Evolutionary conservation across 768 basidiomycete genomes (phyloP), one percentile per base, ranked within the genome.

Genomic region (Lenzites betulinus): DNA sequence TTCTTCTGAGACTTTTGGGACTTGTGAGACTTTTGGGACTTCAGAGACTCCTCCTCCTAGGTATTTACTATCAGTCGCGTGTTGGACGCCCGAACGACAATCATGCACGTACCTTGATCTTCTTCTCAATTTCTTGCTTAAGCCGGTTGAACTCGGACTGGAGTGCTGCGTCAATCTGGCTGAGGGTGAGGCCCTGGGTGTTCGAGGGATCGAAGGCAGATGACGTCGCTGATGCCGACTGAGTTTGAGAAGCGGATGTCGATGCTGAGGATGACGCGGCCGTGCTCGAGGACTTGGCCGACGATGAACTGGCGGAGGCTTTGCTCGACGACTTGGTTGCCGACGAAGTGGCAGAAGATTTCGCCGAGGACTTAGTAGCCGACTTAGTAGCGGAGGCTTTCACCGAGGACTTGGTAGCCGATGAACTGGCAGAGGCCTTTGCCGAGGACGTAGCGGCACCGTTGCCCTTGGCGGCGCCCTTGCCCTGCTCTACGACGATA

Each of bases 401-500:
- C 22, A 22, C 44, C 13, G 44, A 23, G 11, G 44, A 4, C 20
- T 26, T 3, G 2, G 47, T 6, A 6, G 26, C 47, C n/a, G n/a
- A n/a, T n/a, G n/a, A n/a, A n/a, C n/a, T n/a, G n/a, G n/a, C n/a
- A n/a, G n/a, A n/a, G 13, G 38, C 38, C 38, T 13, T 39, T 39
- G 38, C 15, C 15, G 7, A 7, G 38, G 11, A 16, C 38, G 23
- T 38, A 23, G 15, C 36, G 15, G 28, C 30, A 23, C 8, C 28
- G 15, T 18, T 54, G 26, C 41, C 43, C 7, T 54, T 33, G 38
- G 25, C 44, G 8, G 53, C 28, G 25, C 36, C 63, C 16, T 51
- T 52, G 25, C 57, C 67, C 52, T 79, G 75, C 11, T 66, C 66
- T 33, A 84, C 80, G 33, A 76, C 81, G 7, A 80, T 76, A 59